Conservation (phyloP, 371 early-diverging fungal genomes). For the Mortierella sp. region DNA sequence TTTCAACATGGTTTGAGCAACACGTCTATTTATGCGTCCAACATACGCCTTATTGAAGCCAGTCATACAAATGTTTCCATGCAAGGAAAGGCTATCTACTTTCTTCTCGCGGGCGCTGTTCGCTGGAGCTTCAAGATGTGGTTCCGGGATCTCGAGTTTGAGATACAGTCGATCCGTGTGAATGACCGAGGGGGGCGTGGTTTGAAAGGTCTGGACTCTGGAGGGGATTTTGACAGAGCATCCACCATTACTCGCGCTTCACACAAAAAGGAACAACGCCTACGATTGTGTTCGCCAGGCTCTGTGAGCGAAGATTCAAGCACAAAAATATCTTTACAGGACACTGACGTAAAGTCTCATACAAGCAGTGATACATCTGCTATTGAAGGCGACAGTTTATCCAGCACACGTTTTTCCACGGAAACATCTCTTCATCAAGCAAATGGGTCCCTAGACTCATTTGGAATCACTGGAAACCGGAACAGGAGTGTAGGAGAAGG, state of each 20-base stretch:
- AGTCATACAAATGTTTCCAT: constrained; percentile 48
- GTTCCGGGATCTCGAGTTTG: constrained; percentile 49
- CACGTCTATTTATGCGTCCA: constrained; percentile 40
- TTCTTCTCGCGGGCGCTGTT: constrained; percentile 47
- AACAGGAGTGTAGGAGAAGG: not conserved
- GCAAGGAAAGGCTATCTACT: constrained; percentile 42
- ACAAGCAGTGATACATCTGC: too few relatives aligned
- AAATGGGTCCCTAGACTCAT: not conserved
- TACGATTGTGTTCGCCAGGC: too few relatives aligned
- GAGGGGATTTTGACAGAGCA: constrained; percentile 9
- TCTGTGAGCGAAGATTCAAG: too few relatives aligned
- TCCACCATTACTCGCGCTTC: not conserved
- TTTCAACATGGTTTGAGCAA: constrained; percentile 36
- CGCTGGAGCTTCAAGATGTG: constrained; percentile 54
- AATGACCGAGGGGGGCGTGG: constrained; percentile 43
- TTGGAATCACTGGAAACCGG: not conserved
- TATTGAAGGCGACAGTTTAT: too few relatives aligned
- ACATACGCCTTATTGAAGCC: constrained; percentile 40
- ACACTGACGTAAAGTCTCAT: too few relatives aligned
- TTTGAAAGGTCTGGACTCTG: constrained; percentile 31
- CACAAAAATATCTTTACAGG: too few relatives aligned
- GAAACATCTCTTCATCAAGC: too few relatives aligned
- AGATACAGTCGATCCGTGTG: constrained; percentile 50
- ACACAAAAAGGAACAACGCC: too few relatives aligned
- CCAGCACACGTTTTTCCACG: too few relatives aligned